phyloP scores from a whole-genome alignment of 2,329 filamentous ascomycete genomes.

The Apiospora phragmitis region DNA sequence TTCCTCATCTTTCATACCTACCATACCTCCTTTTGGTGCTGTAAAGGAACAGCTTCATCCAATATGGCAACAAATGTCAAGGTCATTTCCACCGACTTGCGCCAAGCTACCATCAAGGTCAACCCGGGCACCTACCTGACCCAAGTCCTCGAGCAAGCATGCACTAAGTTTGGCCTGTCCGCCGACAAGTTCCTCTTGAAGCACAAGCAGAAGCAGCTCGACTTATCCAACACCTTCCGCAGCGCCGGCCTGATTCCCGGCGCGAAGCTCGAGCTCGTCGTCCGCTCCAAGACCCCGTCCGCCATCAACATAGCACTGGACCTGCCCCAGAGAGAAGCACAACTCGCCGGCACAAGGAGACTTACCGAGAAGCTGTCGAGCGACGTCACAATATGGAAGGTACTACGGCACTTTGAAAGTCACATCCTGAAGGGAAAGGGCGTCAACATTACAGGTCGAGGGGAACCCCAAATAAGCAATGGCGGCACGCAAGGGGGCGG shows the following conservation, averaged over 20 bases:
- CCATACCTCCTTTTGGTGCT: not conserved
- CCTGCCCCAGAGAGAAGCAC: slow-evolving; percentile 71
- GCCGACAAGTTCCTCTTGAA: slow-evolving; percentile 79
- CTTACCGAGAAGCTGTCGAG: slow-evolving; percentile 85
- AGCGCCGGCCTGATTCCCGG: slow-evolving; percentile 80
- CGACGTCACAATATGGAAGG: slow-evolving; percentile 83
- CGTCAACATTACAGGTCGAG: slow-evolving; percentile 83
- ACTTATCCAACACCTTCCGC: slow-evolving; percentile 82
- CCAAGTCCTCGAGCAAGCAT: slow-evolving; percentile 86
- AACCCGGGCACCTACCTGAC: slow-evolving; percentile 77
- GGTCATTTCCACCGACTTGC: slow-evolving; percentile 78
- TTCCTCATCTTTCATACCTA: not conserved
- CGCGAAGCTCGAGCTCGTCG: slow-evolving; percentile 89
- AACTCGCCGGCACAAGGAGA: slow-evolving; percentile 58
- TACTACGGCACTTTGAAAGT: slow-evolving; percentile 88
- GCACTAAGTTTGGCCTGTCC: slow-evolving; percentile 73
- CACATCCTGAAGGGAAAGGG: slow-evolving; percentile 59
- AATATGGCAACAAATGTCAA: slow-evolving; percentile 85
- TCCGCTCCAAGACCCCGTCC: slow-evolving; percentile 80
- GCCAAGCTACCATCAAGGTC: slow-evolving; percentile 80
- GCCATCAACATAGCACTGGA: slow-evolving; percentile 89
- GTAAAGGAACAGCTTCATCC: slow-evolving; percentile 9
- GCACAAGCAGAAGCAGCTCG: slow-evolving; percentile 83
- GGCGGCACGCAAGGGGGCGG: slow-evolving; percentile 57
- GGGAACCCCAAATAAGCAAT: slow-evolving; percentile 62